Percentiles rank a stretch among this genome's conserved stretches.
Evolutionary conservation across 2,329 filamentous ascomycete species (phyloP).

Genomic region (Curvularia verruculosa): DNA sequence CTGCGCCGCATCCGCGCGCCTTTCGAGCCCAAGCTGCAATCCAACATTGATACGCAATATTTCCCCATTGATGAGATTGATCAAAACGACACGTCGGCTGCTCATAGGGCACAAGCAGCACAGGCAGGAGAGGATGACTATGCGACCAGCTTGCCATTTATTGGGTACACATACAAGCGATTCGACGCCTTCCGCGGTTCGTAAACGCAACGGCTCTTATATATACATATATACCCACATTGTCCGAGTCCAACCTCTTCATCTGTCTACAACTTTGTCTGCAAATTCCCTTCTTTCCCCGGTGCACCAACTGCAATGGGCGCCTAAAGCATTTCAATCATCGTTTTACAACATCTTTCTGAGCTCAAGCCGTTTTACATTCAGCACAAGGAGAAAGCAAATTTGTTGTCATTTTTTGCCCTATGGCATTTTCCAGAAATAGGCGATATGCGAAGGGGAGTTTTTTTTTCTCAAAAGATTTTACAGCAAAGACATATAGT

Average conservation of each 20-base stretch:
- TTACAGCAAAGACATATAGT: neutral
- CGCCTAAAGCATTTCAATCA: neutral
- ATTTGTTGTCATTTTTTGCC: neutral
- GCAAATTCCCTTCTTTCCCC: neutral
- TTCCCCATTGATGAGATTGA: slow-evolving; percentile 99
- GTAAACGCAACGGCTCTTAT: slow-evolving; percentile 21
- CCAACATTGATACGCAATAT: slow-evolving; percentile 95
- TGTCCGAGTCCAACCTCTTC: neutral
- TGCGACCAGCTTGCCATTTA: slow-evolving; percentile 93
- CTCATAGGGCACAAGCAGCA: slow-evolving; percentile 82
- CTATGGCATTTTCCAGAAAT: neutral
- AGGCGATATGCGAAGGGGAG: neutral
- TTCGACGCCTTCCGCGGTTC: slow-evolving; percentile 71
- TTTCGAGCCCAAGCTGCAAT: slow-evolving; percentile 91
- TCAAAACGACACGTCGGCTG: slow-evolving; percentile 89
- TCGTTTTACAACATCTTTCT: neutral
- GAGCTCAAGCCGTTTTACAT: neutral
- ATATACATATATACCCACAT: neutral
- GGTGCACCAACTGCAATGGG: neutral
- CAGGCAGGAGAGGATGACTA: slow-evolving; percentile 75
- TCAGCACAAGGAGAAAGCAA: neutral
- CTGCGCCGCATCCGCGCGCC: slow-evolving; percentile 91
- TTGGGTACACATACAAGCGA: slow-evolving; percentile 97
- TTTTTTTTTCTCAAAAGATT: neutral
- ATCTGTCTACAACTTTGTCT: neutral